phyloP scores from a whole-genome alignment of 169 alveolate genomes.

The Perkinsus olseni region DNA sequence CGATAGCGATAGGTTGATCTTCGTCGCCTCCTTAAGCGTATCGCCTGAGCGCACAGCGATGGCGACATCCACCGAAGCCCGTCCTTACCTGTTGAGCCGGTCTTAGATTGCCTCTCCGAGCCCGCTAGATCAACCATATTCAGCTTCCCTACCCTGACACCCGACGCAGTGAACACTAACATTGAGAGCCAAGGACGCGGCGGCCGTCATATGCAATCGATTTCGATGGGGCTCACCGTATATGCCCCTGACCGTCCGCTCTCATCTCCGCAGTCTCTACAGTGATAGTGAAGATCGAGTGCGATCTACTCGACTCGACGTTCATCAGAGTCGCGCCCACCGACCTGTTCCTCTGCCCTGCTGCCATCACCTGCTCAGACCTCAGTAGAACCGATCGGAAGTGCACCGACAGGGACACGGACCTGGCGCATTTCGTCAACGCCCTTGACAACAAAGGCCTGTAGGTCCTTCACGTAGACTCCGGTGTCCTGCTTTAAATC shows the following conservation, averaged over 20 bases:
- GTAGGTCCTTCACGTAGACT: slow-evolving; percentile 73
- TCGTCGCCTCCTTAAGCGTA: slow-evolving; percentile 76
- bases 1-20: slow-evolving; percentile 81
- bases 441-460: slow-evolving; percentile 60
- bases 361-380: background rate
- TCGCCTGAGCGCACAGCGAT: slow-evolving; percentile 55
- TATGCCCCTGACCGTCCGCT: slow-evolving; percentile 33
- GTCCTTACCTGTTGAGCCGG: slow-evolving; percentile 28
- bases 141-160: slow-evolving; percentile 65
- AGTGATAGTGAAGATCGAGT: slow-evolving; percentile 72
- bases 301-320: slow-evolving; percentile 70
- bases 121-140: slow-evolving; percentile 85
- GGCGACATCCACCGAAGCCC: background rate
- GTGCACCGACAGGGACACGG: background rate
- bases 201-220: slow-evolving; percentile 19
- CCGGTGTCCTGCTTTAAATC: slow-evolving; percentile 54
- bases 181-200: too few relatives aligned
- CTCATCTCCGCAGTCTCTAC: slow-evolving; percentile 59
- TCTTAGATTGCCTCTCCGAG: slow-evolving; percentile 53
- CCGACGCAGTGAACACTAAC: too few relatives aligned
- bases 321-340: slow-evolving; percentile 77
- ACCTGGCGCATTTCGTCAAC: slow-evolving; percentile 64
- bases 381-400: too few relatives aligned
- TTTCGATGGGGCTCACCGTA: background rate
- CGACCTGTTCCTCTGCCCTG: slow-evolving; percentile 50